A percentile compares a stretch with the other conserved stretches of the same genome.
These are phyloP conservation scores for Hyphodiscus sp. DNA, from an alignment of 2,329 filamentous ascomycete species.

Conservation along the genomic window DNA sequence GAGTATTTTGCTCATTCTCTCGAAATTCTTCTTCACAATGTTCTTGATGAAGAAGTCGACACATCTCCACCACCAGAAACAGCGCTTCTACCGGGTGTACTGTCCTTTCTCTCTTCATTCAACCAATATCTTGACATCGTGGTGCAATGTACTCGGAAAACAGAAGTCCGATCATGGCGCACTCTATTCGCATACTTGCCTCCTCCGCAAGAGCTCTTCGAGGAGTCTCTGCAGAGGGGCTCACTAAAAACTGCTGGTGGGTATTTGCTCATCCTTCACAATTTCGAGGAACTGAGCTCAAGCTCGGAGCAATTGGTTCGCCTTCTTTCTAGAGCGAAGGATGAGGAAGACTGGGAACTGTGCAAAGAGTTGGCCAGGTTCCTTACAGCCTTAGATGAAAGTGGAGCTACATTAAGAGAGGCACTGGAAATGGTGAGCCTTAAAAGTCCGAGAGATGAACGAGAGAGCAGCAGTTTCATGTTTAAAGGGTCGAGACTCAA, in stretches of 20 bases:
- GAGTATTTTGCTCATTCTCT: constrained; percentile 91
- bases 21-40: constrained; percentile 85
- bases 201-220: constrained; percentile 84
- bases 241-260: constrained; percentile 92
- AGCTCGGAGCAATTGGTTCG: constrained; percentile 74
- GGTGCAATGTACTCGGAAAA: constrained; percentile 95
- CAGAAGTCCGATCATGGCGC: constrained; percentile 89
- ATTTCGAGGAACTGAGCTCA: constrained; percentile 61
- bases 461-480: constrained; percentile 32
- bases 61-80: constrained; percentile 55
- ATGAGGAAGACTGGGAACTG: constrained; percentile 86
- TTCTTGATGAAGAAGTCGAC: constrained; percentile 92
- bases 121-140: constrained; percentile 90
- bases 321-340: constrained; percentile 72
- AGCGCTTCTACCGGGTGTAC: constrained; percentile 56
- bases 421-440: constrained; percentile 59
- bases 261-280: constrained; percentile 92
- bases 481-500: constrained; percentile 33
- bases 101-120: constrained; percentile 63
- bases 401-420: constrained; percentile 69
- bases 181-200: constrained; percentile 90
- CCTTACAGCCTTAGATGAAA: constrained; percentile 83
- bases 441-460: constrained; percentile 31
- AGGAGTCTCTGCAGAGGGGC: constrained; percentile 79
- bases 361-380: constrained; percentile 96